Evolutionary conservation across 345 rosid species (phyloP), one percentile per base, ranked within the genome.

Genomic region (Streptanthus diversifolius): DNA sequence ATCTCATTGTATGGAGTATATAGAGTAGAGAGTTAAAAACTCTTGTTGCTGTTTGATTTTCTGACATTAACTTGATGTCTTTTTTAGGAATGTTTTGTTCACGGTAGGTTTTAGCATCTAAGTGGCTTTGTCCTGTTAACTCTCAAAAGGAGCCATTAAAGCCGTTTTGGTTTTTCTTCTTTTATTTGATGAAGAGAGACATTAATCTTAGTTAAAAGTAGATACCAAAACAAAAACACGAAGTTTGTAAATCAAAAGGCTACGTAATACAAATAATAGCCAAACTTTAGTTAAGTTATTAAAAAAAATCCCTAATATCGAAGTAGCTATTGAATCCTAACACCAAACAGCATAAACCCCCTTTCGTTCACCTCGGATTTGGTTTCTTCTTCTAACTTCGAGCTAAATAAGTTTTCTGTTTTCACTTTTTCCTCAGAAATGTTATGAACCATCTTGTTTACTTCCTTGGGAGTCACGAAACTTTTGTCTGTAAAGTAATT

Each of bases 291-390:
- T 59, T 12, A 75, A 22, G 24, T 2, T n/a, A 56, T 18, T 57
- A 17, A 5, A 39, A 17, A 8, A 48, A 57, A 36, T 8, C 24
- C 9, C 59, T 55, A 56, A 13, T 11, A 41, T 5, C 30, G 39
- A 57, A 59, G 14, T 21, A 33, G 69, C 75, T 71, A 64, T 37
- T 81, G 80, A 47, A 87, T 87, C 43, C 61, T 47, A 49, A 80
- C 85, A 36, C 92, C 92, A 55, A 88, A 88, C 53, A 88, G 80
- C 78, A 57, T 82, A 70, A 86, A 70, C 13, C 87, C 77, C 44
- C 60, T 41, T 29, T 54, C 45, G 0, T 74, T 52, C 22, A 52
- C 9, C 55, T 57, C 64, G 55, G 49, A 48, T 77, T 73, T 47
- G 74, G 74, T 32, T 76, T 64, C 64, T 36, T 82, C 57, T 81